These are phyloP conservation scores for Soucietia sequanensis DNA, from an alignment of 805 yeast species.

Conservation along the genomic window DNA sequence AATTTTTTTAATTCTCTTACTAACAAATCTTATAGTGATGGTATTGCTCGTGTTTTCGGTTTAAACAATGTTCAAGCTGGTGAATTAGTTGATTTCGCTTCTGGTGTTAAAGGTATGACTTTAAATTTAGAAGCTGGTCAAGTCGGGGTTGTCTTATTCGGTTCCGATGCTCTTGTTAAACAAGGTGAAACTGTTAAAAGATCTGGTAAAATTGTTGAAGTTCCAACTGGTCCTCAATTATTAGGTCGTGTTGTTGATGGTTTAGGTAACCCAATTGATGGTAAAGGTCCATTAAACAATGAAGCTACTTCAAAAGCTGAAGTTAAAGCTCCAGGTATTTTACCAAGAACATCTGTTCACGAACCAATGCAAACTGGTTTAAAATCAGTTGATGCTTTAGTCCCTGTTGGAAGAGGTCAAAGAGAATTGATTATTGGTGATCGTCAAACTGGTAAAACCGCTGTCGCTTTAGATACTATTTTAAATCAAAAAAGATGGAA, in stretches of 20 bases:
- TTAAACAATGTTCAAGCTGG: conserved; percentile 99
- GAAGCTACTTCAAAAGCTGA: conserved; percentile 90
- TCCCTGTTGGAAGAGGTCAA: conserved; percentile 99
- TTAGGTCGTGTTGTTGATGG: conserved; percentile 99
- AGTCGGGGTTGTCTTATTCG: conserved; percentile 99
- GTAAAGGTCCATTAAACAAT: conserved; percentile 96
- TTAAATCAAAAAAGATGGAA: conserved; percentile 99
- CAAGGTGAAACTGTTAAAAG: conserved; percentile 99
- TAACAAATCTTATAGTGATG: conserved; percentile 72
- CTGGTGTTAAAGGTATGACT: conserved; percentile 99
- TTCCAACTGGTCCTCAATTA: conserved; percentile 97
- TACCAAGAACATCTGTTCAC: conserved; percentile 97
- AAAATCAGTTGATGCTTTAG: conserved; percentile 98
- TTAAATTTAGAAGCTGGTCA: conserved; percentile 99
- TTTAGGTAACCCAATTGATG: conserved; percentile 98
- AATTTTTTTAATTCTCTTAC: no score
- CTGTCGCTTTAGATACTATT: conserved; percentile 97
- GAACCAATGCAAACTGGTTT: conserved; percentile 99
- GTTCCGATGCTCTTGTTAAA: conserved; percentile 97
- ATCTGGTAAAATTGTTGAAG: conserved; percentile 99
- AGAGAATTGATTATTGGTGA: conserved; percentile 99
- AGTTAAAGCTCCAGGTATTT: conserved; percentile 99
- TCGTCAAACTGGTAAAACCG: conserved; percentile 99
- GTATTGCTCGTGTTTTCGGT: conserved; percentile 99
- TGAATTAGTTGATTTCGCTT: conserved; percentile 98